Conservation (phyloP, 129 eudicot species). For the Artemisia tridentata region DNA sequence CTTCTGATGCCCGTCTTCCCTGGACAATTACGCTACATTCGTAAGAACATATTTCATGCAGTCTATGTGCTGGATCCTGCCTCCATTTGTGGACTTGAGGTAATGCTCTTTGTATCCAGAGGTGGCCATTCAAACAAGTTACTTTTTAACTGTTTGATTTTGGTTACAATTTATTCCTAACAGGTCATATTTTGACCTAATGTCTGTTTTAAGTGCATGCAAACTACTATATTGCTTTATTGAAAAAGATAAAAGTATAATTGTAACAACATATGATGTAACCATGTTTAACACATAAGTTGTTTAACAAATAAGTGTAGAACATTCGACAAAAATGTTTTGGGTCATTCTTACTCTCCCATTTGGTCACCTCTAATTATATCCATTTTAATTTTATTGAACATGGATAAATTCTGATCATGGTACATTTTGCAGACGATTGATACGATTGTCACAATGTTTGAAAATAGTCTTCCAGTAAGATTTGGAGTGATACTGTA, state of each 20-base stretch:
- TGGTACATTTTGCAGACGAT: slow-evolving; percentile 49
- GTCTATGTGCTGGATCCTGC: slow-evolving; percentile 90
- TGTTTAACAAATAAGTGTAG: too few species aligned
- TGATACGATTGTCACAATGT: slow-evolving; percentile 60
- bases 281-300: too few species aligned
- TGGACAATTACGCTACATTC: slow-evolving; percentile 94
- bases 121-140: not conserved
- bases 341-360: not conserved
- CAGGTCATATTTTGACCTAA: not conserved
- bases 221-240: too few species aligned
- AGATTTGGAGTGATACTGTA: slow-evolving; percentile 86
- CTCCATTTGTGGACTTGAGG: slow-evolving; percentile 90
- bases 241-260: too few species aligned
- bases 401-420: not conserved
- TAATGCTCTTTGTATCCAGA: slow-evolving; percentile 33
- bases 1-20: slow-evolving; percentile 96
- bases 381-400: not conserved
- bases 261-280: too few species aligned
- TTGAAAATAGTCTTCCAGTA: slow-evolving; percentile 82
- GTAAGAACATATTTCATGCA: slow-evolving; percentile 89
- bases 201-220: not conserved
- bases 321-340: too few species aligned
- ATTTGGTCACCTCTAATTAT: not conserved
- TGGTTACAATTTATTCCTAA: not conserved
- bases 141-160: not conserved